phyloP scores from a whole-genome alignment of 805 yeast genomes.

The Cyberlindnera lachancei region DNA sequence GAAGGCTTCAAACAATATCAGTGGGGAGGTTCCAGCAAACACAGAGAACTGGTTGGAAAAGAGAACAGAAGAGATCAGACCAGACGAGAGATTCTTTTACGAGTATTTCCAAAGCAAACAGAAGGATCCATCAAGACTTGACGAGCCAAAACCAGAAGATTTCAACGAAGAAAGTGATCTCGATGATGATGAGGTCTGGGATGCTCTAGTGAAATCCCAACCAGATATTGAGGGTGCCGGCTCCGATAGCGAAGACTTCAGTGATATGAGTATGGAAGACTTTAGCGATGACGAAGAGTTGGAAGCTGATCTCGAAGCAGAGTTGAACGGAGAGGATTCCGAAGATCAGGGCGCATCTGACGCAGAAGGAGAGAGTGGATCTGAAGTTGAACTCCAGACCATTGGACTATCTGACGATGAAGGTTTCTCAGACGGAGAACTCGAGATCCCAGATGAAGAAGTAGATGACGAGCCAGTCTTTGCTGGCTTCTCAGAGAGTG shows the following conservation, averaged over 20 bases:
- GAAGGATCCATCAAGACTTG: slow-evolving; percentile 26
- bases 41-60: slow-evolving; percentile 76
- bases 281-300: slow-evolving; percentile 37
- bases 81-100: slow-evolving; percentile 84
- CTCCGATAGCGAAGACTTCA: slow-evolving; percentile 35
- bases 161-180: slow-evolving; percentile 37
- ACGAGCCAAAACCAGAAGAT: slow-evolving; percentile 27
- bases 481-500: slow-evolving; percentile 29
- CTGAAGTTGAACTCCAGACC: slow-evolving; percentile 12
- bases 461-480: slow-evolving; percentile 20
- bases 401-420: slow-evolving; percentile 21
- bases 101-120: slow-evolving; percentile 71
- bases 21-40: slow-evolving; percentile 62
- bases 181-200: slow-evolving; percentile 72
- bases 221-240: slow-evolving; percentile 62
- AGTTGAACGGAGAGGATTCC: slow-evolving; percentile 21
- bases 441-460: slow-evolving; percentile 27
- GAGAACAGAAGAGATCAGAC: slow-evolving; percentile 58
- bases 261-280: slow-evolving; percentile 41
- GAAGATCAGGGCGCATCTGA: slow-evolving; percentile 27
- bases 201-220: slow-evolving; percentile 65
- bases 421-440: slow-evolving; percentile 27
- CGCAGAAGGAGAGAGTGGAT: slow-evolving; percentile 27
- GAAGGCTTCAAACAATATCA: slow-evolving; percentile 43
- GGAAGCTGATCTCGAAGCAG: slow-evolving; percentile 24